A percentile compares a stretch with the other conserved stretches of the same genome.
Evolutionary conservation across 1,139 yeast species (phyloP).

Genomic region (Suhomyces atakaporum): DNA sequence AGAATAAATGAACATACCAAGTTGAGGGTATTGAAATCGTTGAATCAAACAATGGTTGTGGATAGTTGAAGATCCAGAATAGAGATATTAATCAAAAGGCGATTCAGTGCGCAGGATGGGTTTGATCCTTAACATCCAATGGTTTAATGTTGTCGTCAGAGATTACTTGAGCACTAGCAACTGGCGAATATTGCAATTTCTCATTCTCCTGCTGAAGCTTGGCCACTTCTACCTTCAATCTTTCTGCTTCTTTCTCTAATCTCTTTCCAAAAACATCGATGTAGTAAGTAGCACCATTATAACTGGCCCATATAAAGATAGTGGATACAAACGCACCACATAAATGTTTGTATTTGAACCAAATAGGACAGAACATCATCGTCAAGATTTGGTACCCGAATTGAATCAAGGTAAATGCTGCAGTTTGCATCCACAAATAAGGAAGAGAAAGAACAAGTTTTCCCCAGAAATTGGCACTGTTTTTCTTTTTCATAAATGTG

Average conservation of each 20-base stretch:
- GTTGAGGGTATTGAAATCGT: slow-evolving; percentile 6
- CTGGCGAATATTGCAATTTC: slow-evolving; percentile 13
- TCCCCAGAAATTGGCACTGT: slow-evolving; percentile 68
- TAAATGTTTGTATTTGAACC: slow-evolving; percentile 70
- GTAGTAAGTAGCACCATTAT: slow-evolving; percentile 94
- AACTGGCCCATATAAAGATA: slow-evolving; percentile 77
- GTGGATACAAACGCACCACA: slow-evolving; percentile 69
- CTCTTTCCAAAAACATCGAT: slow-evolving; percentile 88
- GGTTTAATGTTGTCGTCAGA: slow-evolving; percentile 11
- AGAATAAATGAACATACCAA: slow-evolving; percentile 3
- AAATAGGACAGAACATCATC: slow-evolving; percentile 85
- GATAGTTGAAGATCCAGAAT: slow-evolving; percentile 4
- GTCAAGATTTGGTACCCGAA: slow-evolving; percentile 85
- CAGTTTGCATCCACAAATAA: slow-evolving; percentile 75
- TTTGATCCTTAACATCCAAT: not conserved
- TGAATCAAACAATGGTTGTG: not conserved
- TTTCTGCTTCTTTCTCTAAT: slow-evolving; percentile 77
- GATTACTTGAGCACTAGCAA: slow-evolving; percentile 6
- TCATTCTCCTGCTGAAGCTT: slow-evolving; percentile 39
- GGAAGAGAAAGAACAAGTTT: slow-evolving; percentile 79
- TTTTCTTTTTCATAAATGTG: slow-evolving; percentile 74
- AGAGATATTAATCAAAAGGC: not conserved
- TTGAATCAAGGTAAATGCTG: slow-evolving; percentile 85
- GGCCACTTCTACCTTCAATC: slow-evolving; percentile 67
- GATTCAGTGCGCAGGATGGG: not conserved